Evolutionary conservation across 2,329 filamentous ascomycete genomes (phyloP).

Genomic region (Colletotrichum higginsianum): DNA sequence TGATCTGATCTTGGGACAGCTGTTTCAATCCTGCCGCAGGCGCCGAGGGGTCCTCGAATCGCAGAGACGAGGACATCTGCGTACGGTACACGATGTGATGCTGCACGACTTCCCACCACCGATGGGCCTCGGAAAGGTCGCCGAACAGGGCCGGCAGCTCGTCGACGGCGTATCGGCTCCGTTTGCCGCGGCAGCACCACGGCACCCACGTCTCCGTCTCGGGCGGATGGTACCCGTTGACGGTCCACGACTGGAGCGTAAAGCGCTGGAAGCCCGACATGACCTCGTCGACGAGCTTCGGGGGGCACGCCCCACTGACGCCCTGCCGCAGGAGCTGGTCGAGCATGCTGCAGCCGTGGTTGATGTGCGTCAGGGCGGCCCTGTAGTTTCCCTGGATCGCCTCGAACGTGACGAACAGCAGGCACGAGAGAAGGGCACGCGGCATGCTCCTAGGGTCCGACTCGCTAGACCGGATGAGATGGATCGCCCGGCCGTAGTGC

Average conservation of each 20-base stretch:
- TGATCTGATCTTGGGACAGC: neutral
- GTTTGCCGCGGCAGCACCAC: conserved; percentile 32
- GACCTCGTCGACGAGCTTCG: conserved; percentile 23
- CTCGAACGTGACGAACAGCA: conserved; percentile 60
- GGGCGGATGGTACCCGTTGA: conserved; percentile 17
- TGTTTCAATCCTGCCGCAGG: neutral
- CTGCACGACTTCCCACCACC: conserved; percentile 31
- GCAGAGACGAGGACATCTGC: conserved; percentile 11
- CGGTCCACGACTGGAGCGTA: conserved; percentile 23
- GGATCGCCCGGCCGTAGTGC: conserved; percentile 59
- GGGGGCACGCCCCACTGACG: conserved; percentile 9
- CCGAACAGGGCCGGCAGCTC: conserved; percentile 22
- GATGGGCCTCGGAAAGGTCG: conserved; percentile 13
- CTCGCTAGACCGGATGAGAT: conserved; percentile 51
- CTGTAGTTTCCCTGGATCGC: conserved; percentile 56
- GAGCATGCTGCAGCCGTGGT: conserved; percentile 48
- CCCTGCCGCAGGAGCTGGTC: conserved; percentile 21
- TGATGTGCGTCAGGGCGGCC: conserved; percentile 57
- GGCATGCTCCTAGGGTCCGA: conserved; percentile 51
- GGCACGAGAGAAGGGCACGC: conserved; percentile 56
- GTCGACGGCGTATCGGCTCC: conserved; percentile 31
- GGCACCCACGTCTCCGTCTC: conserved; percentile 24
- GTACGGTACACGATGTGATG: conserved; percentile 26
- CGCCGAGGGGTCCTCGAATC: conserved; percentile 39
- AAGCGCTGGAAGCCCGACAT: conserved; percentile 26